Base-by-base conservation (phyloP, 192 early-diverging fungal genomes). In the Backusella luteola region DNA sequence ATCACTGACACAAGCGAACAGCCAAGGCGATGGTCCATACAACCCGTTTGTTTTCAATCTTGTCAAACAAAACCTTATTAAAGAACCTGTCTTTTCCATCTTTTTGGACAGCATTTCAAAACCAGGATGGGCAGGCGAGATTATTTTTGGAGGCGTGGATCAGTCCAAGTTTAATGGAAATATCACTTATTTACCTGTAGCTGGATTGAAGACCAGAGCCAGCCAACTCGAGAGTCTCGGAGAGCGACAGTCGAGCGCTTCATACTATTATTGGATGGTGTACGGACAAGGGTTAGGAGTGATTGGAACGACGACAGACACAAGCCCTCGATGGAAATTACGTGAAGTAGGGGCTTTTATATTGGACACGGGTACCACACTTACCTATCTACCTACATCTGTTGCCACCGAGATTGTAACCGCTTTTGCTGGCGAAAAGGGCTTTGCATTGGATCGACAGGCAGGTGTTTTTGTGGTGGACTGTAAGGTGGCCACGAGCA, bases 131-230 rank as follows among this genome's bases (percentile, higher is more conserved):
- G 73, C 77, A 1, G 89, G 88, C 1, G 83, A 86, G 71, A 80
- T 91, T 21, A 81, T 79, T 21, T 82, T 91, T 78, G 87, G 86
- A 38, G 88, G 88, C 26, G 74, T 86, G 53, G 88, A 89, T 72
- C 7, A 41, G 0, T 41, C 71, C 15, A 87, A 87, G 66, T 87
- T 79, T 71, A 69, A 81, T 19, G 89, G 88, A 15, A 32, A 79
- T 6, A 67, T 89, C 42, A 81, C 49, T 23, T 89, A 88, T 76
- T 59, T 86, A 15, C 83, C 85, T 34, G 81, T 86, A 4, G 80
- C 80, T 21, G 36, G 69, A 0, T 42, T 76, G 34, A 53, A 59
- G 14, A 56, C 69, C 6, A 77, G 44, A 8, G 11, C 46, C 9
- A 23, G 34, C 4, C 35, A 42, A 35, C 35, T 41, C 15, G 35